Conservation (phyloP, 345 rosid genomes). For the Limnanthes douglasii region DNA sequence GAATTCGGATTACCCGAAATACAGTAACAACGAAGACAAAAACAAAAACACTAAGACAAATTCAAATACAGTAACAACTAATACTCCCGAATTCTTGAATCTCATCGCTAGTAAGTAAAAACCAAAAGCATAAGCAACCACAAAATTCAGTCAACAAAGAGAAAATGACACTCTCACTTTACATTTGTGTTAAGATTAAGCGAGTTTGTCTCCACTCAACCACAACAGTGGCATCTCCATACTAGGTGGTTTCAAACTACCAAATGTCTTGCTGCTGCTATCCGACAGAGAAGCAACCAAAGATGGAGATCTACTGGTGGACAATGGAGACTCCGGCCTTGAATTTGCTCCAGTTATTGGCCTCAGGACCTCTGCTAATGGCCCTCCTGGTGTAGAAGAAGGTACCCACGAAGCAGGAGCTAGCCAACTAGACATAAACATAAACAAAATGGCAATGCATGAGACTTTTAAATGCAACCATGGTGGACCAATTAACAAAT, state of each 20-base stretch:
- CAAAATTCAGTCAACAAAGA: background rate
- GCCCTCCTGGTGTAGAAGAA: conserved; percentile 51
- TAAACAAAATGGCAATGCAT: conserved; percentile 11
- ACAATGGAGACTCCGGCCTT: conserved; percentile 8
- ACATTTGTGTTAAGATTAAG: too few species aligned
- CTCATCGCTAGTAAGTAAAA: too few species aligned
- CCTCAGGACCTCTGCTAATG: conserved; percentile 58
- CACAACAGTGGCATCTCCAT: conserved; percentile 21
- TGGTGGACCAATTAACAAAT: too few species aligned
- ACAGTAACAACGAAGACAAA: too few species aligned
- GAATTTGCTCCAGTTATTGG: conserved; percentile 9
- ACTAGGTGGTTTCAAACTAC: conserved; percentile 18
- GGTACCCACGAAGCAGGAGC: conserved; percentile 18
- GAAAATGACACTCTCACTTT: too few species aligned
- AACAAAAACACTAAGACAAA: too few species aligned
- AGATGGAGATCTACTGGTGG: conserved; percentile 32
- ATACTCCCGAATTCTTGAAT: too few species aligned
- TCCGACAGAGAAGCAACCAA: conserved; percentile 42
- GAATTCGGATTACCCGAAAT: too few species aligned
- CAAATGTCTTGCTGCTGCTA: conserved; percentile 37
- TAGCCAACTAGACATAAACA: conserved; percentile 21
- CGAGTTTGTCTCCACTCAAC: conserved; percentile 15
- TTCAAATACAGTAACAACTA: too few species aligned
- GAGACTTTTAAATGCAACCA: too few species aligned
- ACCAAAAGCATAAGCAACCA: background rate